A percentile compares a stretch with the other conserved stretches of the same genome.
Conservation (phyloP, 768 basidiomycete genomes). For the Rhizopogon vinicolor region DNA sequence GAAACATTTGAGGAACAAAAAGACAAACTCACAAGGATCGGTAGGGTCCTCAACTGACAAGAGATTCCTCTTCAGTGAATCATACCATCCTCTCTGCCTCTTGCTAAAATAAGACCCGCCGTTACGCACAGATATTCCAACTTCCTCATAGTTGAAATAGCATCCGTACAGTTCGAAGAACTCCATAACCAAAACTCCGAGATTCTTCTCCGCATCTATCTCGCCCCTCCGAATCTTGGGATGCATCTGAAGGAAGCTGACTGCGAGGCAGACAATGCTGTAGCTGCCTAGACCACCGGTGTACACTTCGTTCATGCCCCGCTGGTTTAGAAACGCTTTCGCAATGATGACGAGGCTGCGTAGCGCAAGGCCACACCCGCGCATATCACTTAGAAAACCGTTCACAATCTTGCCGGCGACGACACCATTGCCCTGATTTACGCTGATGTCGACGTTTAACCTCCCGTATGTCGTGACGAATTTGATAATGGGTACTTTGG, state of each 20-base stretch:
- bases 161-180: slow-evolving; percentile 95
- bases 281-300: slow-evolving; percentile 94
- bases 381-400: slow-evolving; percentile 67
- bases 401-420: slow-evolving; percentile 75
- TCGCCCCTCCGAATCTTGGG: slow-evolving; percentile 88
- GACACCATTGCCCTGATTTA: slow-evolving; percentile 88
- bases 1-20: neutral
- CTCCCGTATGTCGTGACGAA: slow-evolving; percentile 79
- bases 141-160: slow-evolving; percentile 87
- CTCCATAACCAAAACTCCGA: slow-evolving; percentile 94
- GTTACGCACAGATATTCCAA: slow-evolving; percentile 82
- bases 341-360: slow-evolving; percentile 81
- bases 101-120: slow-evolving; percentile 92
- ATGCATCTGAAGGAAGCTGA: slow-evolving; percentile 96
- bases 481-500: slow-evolving; percentile 96
- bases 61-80: slow-evolving; percentile 48
- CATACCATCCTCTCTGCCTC: slow-evolving; percentile 74
- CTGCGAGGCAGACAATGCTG: slow-evolving; percentile 87
- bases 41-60: slow-evolving; percentile 93
- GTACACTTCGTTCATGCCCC: slow-evolving; percentile 97
- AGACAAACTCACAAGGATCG: slow-evolving; percentile 65
- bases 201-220: slow-evolving; percentile 81
- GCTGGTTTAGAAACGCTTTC: slow-evolving; percentile 85
- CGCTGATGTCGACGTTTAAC: slow-evolving; percentile 88
- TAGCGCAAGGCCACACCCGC: slow-evolving; percentile 56